Conservation (phyloP, 2,329 filamentous ascomycete species). For the Xylaria sp. region DNA sequence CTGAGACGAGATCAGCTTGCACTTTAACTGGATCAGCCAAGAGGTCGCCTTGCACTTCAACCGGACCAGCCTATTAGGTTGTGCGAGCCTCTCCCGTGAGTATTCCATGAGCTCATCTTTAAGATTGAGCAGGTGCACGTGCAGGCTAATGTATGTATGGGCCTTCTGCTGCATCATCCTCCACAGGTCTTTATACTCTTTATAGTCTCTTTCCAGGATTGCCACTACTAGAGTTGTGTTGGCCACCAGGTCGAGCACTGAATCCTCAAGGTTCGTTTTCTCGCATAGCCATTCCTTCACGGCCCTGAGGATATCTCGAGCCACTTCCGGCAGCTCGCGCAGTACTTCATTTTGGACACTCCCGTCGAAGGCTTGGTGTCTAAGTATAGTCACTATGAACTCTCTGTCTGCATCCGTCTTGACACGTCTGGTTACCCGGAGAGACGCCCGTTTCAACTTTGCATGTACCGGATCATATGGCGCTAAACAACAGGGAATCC, state of each 20-base stretch:
- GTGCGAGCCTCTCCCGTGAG: neutral
- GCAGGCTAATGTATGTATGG: slow-evolving; percentile 6
- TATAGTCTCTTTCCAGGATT: slow-evolving; percentile 14
- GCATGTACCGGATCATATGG: too few relatives aligned
- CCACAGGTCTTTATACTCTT: slow-evolving; percentile 5
- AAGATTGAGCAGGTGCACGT: neutral
- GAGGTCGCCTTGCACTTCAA: neutral
- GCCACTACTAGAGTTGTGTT: slow-evolving; percentile 8
- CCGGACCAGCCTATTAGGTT: neutral
- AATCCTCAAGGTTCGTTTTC: neutral
- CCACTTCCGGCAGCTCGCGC: neutral
- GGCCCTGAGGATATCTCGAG: neutral
- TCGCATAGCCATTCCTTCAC: slow-evolving; percentile 1
- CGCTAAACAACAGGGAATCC: too few relatives aligned
- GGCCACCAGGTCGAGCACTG: neutral
- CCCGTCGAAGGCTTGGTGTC: slow-evolving; percentile 17
- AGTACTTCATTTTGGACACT: slow-evolving; percentile 2
- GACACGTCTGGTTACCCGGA: neutral
- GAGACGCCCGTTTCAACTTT: too few relatives aligned
- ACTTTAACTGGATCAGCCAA: neutral
- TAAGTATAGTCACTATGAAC: slow-evolving; percentile 2
- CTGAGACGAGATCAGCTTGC: neutral
- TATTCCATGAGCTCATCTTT: neutral
- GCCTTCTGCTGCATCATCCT: slow-evolving; percentile 13
- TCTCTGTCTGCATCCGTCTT: neutral